Percentiles rank a stretch among this genome's conserved stretches.
Conservation (phyloP, 371 early-diverging fungal genomes). For the Syncephalastrum sp. region DNA sequence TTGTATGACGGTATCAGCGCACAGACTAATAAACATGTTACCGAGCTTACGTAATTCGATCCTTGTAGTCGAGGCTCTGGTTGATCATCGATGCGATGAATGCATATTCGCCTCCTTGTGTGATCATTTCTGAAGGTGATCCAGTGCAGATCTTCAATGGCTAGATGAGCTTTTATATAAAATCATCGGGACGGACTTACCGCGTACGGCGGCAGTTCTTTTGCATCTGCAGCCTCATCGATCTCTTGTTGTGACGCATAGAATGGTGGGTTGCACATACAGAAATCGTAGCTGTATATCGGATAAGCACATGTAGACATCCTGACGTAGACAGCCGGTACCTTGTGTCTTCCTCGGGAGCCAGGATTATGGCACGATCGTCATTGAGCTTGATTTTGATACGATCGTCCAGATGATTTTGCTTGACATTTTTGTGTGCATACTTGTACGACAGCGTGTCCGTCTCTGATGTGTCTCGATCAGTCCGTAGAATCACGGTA, state of each 20-base stretch:
- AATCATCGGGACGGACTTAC: constrained; percentile 16
- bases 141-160: constrained; percentile 55
- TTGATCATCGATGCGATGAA: constrained; percentile 58
- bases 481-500: neutral
- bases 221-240: constrained; percentile 32
- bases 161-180: neutral
- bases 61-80: constrained; percentile 49
- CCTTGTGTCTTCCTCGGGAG: constrained; percentile 19
- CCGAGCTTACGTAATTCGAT: constrained; percentile 25
- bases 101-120: constrained; percentile 63
- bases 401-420: constrained; percentile 45
- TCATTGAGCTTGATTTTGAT: constrained; percentile 44
- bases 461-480: neutral
- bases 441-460: constrained; percentile 34
- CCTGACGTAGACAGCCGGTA: constrained; percentile 4
- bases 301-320: constrained; percentile 4
- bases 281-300: constrained; percentile 50
- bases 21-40: too few relatives aligned
- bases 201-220: constrained; percentile 47
- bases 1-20: constrained; percentile 4
- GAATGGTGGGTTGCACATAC: constrained; percentile 81
- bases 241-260: constrained; percentile 52
- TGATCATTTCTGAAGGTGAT: constrained; percentile 58
- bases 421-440: constrained; percentile 55
- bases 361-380: constrained; percentile 28